Base-by-base conservation (phyloP, 768 basidiomycete species). In the Calvatia gigantea region DNA sequence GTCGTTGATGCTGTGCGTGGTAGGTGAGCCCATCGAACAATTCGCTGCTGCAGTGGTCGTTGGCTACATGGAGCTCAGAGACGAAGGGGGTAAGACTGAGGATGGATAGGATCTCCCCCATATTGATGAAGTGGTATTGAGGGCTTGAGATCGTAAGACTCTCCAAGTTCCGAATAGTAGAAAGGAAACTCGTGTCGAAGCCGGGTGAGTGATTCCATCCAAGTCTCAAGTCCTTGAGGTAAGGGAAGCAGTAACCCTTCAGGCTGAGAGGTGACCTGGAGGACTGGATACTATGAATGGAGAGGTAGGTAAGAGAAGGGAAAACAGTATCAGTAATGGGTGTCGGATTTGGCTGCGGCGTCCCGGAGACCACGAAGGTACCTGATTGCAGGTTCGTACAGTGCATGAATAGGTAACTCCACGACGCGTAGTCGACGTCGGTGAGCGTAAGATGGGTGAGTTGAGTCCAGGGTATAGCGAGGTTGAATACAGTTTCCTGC, bases 371-470 rank as follows among this genome's bases (percentile, higher is more conserved):
- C 21, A 54, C 32, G 21, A 54, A 54, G 21, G 52, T 31, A 17
- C 52, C 52, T 8, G 43, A 45, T 1, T 37, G 52, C 23, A 54
- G 33, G 23, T 54, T 54, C 5, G 15, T 27, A 25, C 52, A 54
- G 33, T 43, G 43, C 2, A 21, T 31, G 6, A 54, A 54, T 6
- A 54, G 44, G 19, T 46, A 19, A n/a, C 15, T 45, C 52, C 52
- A 54, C 2, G 52, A 28, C 23, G 17, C 42, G n/a, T 27, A 54
- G 19, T 54, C 52, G 12, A 45, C 14, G 43, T 54, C 52, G 6
- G 42, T 19, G 17, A 54, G 52, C 14, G 52, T 54, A 9, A 54
- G 15, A 33, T 54, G 52, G 15, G 52, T 54, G 25, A 54, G 52
- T 35, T 54, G 52, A 11, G 14, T 12, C 52, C 52, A 54, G 1